Conservation (phyloP, 2,329 filamentous ascomycete genomes). For the Pseudocercospora cruenta region DNA sequence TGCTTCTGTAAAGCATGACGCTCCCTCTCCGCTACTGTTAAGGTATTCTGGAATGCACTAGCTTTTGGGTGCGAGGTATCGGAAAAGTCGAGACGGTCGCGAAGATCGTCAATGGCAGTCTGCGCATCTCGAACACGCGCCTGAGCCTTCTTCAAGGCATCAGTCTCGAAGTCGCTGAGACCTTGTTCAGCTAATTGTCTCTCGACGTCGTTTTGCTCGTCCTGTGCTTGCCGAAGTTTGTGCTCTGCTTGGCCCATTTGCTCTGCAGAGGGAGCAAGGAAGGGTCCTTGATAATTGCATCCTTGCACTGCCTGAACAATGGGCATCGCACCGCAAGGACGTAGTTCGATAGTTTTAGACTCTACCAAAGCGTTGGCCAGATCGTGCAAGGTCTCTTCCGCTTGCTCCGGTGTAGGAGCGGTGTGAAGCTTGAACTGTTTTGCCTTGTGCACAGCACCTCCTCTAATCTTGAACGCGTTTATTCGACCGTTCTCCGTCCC, state of each 20-base stretch:
- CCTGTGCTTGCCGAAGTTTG: constrained; percentile 30
- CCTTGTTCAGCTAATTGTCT: constrained; percentile 2
- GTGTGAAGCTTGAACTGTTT: constrained; percentile 31
- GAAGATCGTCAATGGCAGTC: constrained; percentile 18
- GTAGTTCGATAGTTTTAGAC: constrained; percentile 40
- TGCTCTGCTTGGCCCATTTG: constrained; percentile 34
- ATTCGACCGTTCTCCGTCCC: constrained; percentile 61
- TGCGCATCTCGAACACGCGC: constrained; percentile 18
- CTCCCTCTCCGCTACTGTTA: constrained; percentile 34
- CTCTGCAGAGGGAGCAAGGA: constrained; percentile 24
- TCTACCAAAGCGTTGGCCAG: constrained; percentile 38
- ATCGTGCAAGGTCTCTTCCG: constrained; percentile 17
- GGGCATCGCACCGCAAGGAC: constrained; percentile 48
- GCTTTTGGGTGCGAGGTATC: constrained; percentile 16
- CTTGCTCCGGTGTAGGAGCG: constrained; percentile 12
- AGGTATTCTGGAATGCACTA: constrained; percentile 38
- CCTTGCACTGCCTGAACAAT: constrained; percentile 52
- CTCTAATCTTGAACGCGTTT: constrained; percentile 53
- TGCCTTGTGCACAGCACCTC: constrained; percentile 13
- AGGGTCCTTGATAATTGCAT: constrained; percentile 46
- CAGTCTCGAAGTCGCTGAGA: background rate
- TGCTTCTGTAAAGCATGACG: constrained; percentile 22
- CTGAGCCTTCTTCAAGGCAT: constrained; percentile 10
- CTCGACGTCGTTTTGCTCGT: constrained; percentile 15
- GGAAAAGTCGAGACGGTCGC: constrained; percentile 16